A percentile compares a stretch with the other conserved stretches of the same genome.
These are phyloP conservation scores for Candida succiphila DNA, from an alignment of 805 yeast genomes.

Conservation along the genomic window DNA sequence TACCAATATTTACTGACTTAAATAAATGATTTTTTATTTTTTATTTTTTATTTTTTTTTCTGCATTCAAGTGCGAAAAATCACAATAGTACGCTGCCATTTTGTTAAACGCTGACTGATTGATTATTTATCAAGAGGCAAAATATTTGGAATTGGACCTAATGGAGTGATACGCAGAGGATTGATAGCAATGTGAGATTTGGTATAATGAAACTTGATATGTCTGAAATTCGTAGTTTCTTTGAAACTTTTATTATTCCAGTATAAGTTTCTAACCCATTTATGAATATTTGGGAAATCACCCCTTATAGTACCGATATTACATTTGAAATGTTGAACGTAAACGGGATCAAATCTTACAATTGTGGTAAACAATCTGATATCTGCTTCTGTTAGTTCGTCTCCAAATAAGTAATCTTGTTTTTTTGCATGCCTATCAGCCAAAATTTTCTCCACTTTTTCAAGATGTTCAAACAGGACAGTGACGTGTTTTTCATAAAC, in stretches of 20 bases:
- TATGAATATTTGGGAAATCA: conserved; percentile 69
- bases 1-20: too few relatives aligned
- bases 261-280: conserved; percentile 76
- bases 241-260: conserved; percentile 68
- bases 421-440: conserved; percentile 28
- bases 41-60: too few relatives aligned
- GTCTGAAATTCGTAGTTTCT: conserved; percentile 77
- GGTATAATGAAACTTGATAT: conserved; percentile 87
- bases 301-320: conserved; percentile 71
- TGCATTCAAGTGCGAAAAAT: too few relatives aligned
- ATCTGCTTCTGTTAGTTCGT: conserved; percentile 80
- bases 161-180: conserved; percentile 75
- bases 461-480: conserved; percentile 56
- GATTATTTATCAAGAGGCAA: conserved; percentile 28
- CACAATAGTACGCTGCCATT: too few relatives aligned
- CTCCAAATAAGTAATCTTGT: conserved; percentile 43
- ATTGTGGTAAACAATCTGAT: conserved; percentile 80
- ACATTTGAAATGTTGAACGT: conserved; percentile 93
- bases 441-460: conserved; percentile 57
- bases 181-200: conserved; percentile 75
- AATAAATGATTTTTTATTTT: too few relatives aligned
- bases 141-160: conserved; percentile 81
- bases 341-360: conserved; percentile 85
- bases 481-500: conserved; percentile 64
- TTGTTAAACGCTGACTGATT: too few relatives aligned